Base-by-base conservation (phyloP, 164 flowering plant genomes). In the Malania oleifera region DNA sequence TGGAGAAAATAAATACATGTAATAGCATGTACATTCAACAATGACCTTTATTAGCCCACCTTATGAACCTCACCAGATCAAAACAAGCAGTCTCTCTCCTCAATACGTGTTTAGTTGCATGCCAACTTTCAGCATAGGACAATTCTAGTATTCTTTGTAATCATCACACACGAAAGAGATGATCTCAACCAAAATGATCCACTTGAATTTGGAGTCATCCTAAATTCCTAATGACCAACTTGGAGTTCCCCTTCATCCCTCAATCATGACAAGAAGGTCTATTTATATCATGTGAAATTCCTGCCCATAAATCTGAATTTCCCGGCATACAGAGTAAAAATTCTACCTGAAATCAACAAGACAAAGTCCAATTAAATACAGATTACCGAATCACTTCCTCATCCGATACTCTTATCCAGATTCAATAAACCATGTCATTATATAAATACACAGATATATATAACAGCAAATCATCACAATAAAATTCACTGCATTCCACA, bases 391-490 rank as follows among this genome's bases (percentile, higher is more conserved):
- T 13, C 38, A 45, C 40, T 31, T 44, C 25, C 22, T 12, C 38
- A 15, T 7, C 27, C 17, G 27, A 27, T 19, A 3, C 24, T 26
- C 3, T 7, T 7, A 35, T 12, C 29, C 61, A 38, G 61, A 35
- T 56, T 39, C 61, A 63, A 20, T 5, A 29, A 49, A 57, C 24
- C 31, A 11, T 40, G 49, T 38, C 18, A 44, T 37, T 26, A n/a
- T n/a, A n/a, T n/a, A n/a, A 39, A 39, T 11, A 6, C 18, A 4
- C 5, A 18, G 5, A 18, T 5, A 18, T 4, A 43, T 17, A 17
- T 17, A 17, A 15, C 22, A 1, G 9, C 20, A 43, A 43, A 43
- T 29, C 9, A 6, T 6, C 25, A 29, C 3, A 14, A 29, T 12
- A 57, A 57, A 24, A 17, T n/a, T 5, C 3, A 12, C 25, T 0